Evolutionary conservation across 2,329 filamentous ascomycete genomes (phyloP).

Genomic region (Purpureocillium takamizusanense): DNA sequence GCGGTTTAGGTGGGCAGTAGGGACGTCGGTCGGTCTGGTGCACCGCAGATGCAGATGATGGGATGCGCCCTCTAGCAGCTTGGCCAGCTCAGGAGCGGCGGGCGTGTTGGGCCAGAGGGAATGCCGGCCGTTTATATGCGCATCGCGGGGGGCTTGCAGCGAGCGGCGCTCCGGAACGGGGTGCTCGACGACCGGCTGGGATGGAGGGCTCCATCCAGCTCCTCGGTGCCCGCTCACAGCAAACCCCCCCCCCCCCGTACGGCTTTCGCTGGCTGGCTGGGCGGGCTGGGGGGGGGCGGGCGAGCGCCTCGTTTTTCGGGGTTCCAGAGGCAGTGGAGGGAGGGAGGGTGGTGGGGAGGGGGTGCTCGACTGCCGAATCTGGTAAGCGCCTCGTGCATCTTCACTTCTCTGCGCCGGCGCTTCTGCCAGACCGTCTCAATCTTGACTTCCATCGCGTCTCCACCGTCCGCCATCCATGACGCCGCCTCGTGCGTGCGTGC

Average conservation of each 20-base stretch:
- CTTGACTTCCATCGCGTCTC: not conserved
- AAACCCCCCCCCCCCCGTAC: not conserved
- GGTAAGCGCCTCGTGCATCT: slow-evolving; percentile 3
- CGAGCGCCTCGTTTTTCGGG: too few relatives aligned
- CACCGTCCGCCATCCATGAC: too few relatives aligned
- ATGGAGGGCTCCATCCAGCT: slow-evolving; percentile 1
- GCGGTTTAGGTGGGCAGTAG: too few relatives aligned
- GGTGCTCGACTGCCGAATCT: slow-evolving; percentile 1
- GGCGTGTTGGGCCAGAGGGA: slow-evolving; percentile 25
- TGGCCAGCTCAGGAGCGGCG: not conserved
- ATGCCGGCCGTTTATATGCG: slow-evolving; percentile 40
- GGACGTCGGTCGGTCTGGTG: too few relatives aligned
- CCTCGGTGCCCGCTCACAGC: not conserved
- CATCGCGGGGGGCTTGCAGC: slow-evolving; percentile 5
- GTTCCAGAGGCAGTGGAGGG: not conserved
- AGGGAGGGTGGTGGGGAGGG: not conserved
- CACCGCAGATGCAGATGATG: not conserved
- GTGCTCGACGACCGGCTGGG: slow-evolving; percentile 4
- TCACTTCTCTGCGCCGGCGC: slow-evolving; percentile 1
- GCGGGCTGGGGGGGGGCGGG: too few relatives aligned
- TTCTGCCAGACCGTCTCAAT: too few relatives aligned
- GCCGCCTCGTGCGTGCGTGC: too few relatives aligned
- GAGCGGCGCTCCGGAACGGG: slow-evolving; percentile 1
- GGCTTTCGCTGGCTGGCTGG: not conserved
- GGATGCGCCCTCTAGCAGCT: not conserved